phyloP scores from a whole-genome alignment of 352 stramenopile genomes.

The Phytophthora melonis region DNA sequence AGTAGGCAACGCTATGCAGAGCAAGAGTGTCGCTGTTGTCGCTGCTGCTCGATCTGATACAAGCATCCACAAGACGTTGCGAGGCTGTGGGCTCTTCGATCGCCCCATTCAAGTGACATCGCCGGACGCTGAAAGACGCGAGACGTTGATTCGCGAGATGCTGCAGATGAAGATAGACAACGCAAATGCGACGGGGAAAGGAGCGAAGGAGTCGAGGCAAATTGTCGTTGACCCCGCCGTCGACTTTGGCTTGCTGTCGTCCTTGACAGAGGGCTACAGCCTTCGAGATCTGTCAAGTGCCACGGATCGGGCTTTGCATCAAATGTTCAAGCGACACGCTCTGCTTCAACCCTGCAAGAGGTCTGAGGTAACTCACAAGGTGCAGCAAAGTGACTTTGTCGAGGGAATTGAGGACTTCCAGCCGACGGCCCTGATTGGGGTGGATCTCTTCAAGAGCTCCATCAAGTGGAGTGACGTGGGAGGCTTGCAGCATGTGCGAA shows the following conservation, averaged over 20 bases:
- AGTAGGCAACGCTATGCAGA: conserved; percentile 63
- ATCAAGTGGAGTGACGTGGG: conserved; percentile 91
- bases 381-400: conserved; percentile 77
- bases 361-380: conserved; percentile 20
- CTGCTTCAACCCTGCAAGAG: conserved; percentile 23
- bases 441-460: conserved; percentile 88
- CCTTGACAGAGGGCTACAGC: conserved; percentile 83
- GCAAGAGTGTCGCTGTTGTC: conserved; percentile 76
- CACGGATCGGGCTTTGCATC: conserved; percentile 73
- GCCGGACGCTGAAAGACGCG: conserved; percentile 70
- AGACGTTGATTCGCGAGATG: conserved; percentile 70
- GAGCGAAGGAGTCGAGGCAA: conserved; percentile 13
- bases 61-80: conserved; percentile 75
- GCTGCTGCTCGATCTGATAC: conserved; percentile 64
- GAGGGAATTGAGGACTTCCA: conserved; percentile 84
- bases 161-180: conserved; percentile 56
- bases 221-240: conserved; percentile 61
- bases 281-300: conserved; percentile 80
- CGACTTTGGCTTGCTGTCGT: conserved; percentile 68
- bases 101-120: conserved; percentile 63
- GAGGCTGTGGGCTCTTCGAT: conserved; percentile 77
- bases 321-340: conserved; percentile 60
- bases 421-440: conserved; percentile 79
- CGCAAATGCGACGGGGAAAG: conserved; percentile 30
- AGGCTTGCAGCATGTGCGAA: conserved; percentile 79